Conservation (phyloP, 768 basidiomycete genomes). For the Rubroboletus satanas region DNA sequence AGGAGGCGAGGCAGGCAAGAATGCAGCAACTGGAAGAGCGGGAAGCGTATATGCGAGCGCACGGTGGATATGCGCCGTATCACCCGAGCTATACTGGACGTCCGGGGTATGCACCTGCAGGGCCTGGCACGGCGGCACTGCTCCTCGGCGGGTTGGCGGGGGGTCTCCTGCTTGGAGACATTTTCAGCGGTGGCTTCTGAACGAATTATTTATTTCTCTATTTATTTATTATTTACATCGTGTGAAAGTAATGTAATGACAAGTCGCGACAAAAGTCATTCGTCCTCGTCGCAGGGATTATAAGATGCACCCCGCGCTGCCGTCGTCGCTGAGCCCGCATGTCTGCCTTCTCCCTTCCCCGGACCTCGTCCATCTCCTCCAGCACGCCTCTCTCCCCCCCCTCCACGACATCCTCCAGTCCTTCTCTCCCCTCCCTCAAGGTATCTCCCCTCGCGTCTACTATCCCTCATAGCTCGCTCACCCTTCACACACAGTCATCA, state of each 20-base stretch:
- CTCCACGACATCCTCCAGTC: conserved; percentile 75
- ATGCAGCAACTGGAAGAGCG: conserved; percentile 26
- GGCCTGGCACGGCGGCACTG: conserved; percentile 1
- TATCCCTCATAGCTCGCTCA: conserved; percentile 2
- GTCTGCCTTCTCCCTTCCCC: conserved; percentile 69
- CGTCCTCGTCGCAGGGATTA: neutral
- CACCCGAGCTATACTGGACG: conserved; percentile 17
- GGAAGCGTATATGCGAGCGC: conserved; percentile 34
- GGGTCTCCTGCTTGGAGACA: conserved; percentile 46
- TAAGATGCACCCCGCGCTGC: conserved; percentile 52
- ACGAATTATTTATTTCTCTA: conserved; percentile 9
- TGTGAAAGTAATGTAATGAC: conserved; percentile 1
- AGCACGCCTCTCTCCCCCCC: conserved; percentile 57
- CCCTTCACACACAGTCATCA: conserved; percentile 54
- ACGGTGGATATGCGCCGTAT: conserved; percentile 31
- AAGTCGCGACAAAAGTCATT: neutral
- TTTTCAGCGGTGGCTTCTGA: conserved; percentile 40
- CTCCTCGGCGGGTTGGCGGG: conserved; percentile 47
- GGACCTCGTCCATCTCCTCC: conserved; percentile 63
- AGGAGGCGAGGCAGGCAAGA: conserved; percentile 17
- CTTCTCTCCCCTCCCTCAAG: conserved; percentile 80
- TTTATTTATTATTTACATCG: neutral
- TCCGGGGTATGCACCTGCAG: neutral
- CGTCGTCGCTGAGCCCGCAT: conserved; percentile 77
- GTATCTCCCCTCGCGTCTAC: conserved; percentile 34